Conservation (phyloP, 208 protist species). For the Wallacemonas rigidus region DNA sequence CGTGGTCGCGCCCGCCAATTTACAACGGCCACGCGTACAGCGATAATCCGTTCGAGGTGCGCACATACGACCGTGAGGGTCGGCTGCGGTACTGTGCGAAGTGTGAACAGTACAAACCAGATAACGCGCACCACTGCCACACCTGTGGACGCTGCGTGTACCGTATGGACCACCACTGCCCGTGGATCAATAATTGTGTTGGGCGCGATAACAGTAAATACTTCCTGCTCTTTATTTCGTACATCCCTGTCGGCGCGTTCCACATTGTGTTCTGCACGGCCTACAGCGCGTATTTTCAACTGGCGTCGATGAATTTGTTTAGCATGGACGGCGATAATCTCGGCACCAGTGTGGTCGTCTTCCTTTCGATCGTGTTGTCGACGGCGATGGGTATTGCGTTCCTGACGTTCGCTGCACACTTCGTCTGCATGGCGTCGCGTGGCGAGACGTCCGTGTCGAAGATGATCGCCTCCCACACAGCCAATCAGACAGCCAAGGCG, state of each 20-base stretch:
- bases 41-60: conserved; percentile 39
- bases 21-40: conserved; percentile 23
- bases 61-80: conserved; percentile 27
- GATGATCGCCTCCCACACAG: conserved; percentile 29
- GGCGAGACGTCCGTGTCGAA: conserved; percentile 61
- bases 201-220: conserved; percentile 66
- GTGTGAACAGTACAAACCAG: conserved; percentile 37
- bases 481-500: conserved; percentile 16
- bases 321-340: conserved; percentile 31
- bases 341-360: conserved; percentile 17
- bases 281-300: conserved; percentile 55
- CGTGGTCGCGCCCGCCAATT: conserved; percentile 31
- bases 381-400: conserved; percentile 53
- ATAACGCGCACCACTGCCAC: conserved; percentile 72
- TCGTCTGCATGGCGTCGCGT: conserved; percentile 48
- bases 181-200: conserved; percentile 90
- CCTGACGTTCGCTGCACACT: conserved; percentile 44
- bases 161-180: conserved; percentile 88
- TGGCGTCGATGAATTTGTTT: conserved; percentile 20
- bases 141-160: conserved; percentile 68
- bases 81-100: conserved; percentile 31
- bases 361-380: conserved; percentile 49
- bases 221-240: conserved; percentile 77
- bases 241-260: conserved; percentile 71
- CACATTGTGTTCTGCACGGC: conserved; percentile 56